phyloP scores from a whole-genome alignment of 75 land plant genomes.

The Adiantum capillusveneris region DNA sequence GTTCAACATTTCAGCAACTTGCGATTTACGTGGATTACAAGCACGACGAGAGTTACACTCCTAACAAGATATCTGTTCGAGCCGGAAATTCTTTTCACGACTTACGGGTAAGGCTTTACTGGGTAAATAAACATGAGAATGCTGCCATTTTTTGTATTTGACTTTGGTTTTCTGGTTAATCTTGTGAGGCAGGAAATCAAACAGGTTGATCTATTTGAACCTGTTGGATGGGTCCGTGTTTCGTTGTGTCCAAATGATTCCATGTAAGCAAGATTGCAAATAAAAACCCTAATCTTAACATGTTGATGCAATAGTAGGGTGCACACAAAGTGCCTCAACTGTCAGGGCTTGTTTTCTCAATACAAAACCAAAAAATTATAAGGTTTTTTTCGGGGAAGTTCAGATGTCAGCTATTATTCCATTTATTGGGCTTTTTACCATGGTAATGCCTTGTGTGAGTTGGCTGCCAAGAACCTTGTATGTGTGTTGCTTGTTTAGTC shows the following conservation, averaged over 20 bases:
- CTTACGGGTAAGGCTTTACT: constrained; percentile 49
- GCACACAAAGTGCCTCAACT: no score
- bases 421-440: no score
- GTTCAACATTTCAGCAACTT: constrained; percentile 62
- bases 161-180: background rate
- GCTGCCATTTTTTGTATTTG: background rate
- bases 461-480: no score
- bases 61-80: constrained; percentile 91
- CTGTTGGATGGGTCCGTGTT: constrained; percentile 86
- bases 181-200: constrained; percentile 69
- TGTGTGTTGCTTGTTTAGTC: no score
- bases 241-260: constrained; percentile 86
- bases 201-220: constrained; percentile 81
- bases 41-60: constrained; percentile 98
- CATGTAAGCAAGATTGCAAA: constrained; percentile 35
- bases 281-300: background rate
- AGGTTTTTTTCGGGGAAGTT: no score
- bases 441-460: no score
- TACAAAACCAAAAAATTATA: no score
- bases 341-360: no score
- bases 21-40: constrained; percentile 91
- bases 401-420: no score
- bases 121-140: background rate
- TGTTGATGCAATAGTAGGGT: no score
- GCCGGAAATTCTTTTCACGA: constrained; percentile 97